A percentile compares a stretch with the other conserved stretches of the same genome.
phyloP scores from a whole-genome alignment of 306 rosid genomes.

The Lotus japonicus region DNA sequence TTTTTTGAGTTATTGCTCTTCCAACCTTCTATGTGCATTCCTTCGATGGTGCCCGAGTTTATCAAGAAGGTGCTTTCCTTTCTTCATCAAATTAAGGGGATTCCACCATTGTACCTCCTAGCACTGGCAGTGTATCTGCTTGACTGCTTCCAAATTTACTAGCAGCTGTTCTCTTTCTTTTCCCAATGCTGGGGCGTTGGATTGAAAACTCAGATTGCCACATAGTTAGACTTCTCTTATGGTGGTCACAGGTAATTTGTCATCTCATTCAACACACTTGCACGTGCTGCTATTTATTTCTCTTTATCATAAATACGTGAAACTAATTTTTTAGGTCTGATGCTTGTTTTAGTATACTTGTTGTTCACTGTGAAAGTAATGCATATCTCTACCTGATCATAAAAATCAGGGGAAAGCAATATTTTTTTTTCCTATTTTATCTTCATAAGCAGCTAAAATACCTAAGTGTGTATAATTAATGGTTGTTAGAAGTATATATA shows the following conservation, averaged over 20 bases:
- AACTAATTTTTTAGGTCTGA: background rate
- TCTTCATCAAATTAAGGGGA: constrained; percentile 41
- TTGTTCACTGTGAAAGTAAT: constrained; percentile 10
- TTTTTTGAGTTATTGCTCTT: constrained; percentile 75
- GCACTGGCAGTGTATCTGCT: constrained; percentile 74
- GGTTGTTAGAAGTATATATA: too few species aligned
- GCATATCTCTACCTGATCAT: constrained; percentile 6
- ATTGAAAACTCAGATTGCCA: constrained; percentile 98
- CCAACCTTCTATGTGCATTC: constrained; percentile 65
- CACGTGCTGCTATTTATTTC: constrained; percentile 8
- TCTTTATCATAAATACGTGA: background rate
- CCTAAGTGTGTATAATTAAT: background rate
- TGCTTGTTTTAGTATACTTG: background rate
- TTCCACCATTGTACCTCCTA: constrained; percentile 64
- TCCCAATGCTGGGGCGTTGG: constrained; percentile 97
- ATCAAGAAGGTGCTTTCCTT: constrained; percentile 45
- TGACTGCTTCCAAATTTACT: constrained; percentile 84
- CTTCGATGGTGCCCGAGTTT: constrained; percentile 23
- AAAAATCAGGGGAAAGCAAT: background rate
- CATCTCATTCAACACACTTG: background rate
- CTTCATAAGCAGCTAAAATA: background rate
- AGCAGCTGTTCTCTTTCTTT: constrained; percentile 61
- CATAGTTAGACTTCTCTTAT: constrained; percentile 72
- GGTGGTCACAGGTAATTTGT: constrained; percentile 95
- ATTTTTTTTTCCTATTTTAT: background rate